A percentile compares a stretch with the other conserved stretches of the same genome.
Conservation (phyloP, 176 grass and related monocot genomes). For the Musa acuminata region DNA sequence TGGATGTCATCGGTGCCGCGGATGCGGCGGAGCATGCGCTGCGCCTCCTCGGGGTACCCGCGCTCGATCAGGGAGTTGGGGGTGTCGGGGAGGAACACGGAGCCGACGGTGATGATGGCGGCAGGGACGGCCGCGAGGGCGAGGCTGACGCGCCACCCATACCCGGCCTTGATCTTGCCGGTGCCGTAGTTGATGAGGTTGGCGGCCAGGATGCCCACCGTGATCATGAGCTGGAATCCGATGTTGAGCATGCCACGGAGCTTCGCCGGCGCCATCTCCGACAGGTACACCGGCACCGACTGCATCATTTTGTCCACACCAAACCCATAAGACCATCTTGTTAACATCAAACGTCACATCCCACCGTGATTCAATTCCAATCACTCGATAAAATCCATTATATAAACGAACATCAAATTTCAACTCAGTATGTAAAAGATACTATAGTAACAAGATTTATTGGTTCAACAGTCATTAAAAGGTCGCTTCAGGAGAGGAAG, state of each 20-base stretch:
- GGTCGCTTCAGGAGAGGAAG: too few relatives aligned
- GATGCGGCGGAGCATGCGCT: constrained; percentile 68
- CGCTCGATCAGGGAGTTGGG: constrained; percentile 88
- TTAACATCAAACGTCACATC: too few relatives aligned
- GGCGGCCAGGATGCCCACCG: constrained; percentile 70
- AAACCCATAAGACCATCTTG: too few relatives aligned
- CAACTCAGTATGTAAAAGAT: too few relatives aligned
- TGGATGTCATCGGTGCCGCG: constrained; percentile 74
- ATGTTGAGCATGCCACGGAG: constrained; percentile 97
- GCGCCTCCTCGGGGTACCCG: constrained; percentile 43
- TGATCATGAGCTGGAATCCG: constrained; percentile 91
- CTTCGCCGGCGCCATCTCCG: constrained; percentile 86
- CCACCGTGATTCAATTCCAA: too few relatives aligned
- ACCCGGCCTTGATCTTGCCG: constrained; percentile 59
- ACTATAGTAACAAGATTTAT: too few relatives aligned
- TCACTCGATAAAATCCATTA: too few relatives aligned
- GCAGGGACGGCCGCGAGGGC: constrained; percentile 77
- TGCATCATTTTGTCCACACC: constrained; percentile 15
- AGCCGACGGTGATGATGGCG: constrained; percentile 65
- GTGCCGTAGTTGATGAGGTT: constrained; percentile 91
- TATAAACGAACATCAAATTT: too few relatives aligned
- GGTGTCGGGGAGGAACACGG: constrained; percentile 86
- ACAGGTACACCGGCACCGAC: constrained; percentile 88
- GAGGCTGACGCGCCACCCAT: constrained; percentile 82
- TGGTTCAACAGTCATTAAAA: too few relatives aligned